A percentile compares a stretch with the other conserved stretches of the same genome.
Evolutionary conservation across 768 basidiomycete species (phyloP).

Genomic region (Mrakia hoshinonis): DNA sequence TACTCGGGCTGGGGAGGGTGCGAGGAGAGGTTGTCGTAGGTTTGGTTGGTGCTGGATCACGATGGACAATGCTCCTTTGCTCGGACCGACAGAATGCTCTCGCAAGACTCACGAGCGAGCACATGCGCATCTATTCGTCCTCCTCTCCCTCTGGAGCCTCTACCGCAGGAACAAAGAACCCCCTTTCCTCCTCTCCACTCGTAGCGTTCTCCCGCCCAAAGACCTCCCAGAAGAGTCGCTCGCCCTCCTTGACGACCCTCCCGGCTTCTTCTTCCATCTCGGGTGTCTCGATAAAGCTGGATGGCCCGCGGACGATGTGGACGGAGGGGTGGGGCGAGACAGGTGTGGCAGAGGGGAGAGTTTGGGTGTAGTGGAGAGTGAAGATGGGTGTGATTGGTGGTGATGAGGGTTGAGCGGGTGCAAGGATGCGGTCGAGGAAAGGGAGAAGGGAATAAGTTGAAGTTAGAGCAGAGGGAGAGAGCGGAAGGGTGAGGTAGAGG

Average conservation of each 20-base stretch:
- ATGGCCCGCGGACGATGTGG: conserved; percentile 42
- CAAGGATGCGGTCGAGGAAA: conserved; percentile 28
- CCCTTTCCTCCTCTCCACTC: conserved; percentile 52
- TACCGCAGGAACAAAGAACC: conserved; percentile 34
- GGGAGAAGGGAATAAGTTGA: conserved; percentile 43
- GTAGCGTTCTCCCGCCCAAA: conserved; percentile 43
- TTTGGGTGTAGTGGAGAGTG: conserved; percentile 54
- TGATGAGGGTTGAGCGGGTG: not conserved
- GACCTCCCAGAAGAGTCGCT: conserved; percentile 51
- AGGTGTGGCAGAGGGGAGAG: conserved; percentile 25
- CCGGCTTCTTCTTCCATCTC: conserved; percentile 52
- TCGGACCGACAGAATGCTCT: not conserved
- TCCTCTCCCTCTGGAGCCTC: conserved; percentile 10
- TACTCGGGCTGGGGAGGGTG: conserved; percentile 1
- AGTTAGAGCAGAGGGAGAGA: not conserved
- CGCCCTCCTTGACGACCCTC: conserved; percentile 47
- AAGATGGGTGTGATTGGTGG: conserved; percentile 28
- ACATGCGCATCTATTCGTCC: not conserved
- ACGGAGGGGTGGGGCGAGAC: conserved; percentile 34
- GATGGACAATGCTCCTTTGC: not conserved
- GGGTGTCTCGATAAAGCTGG: not conserved
- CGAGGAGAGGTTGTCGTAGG: not conserved
- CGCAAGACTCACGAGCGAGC: not conserved
- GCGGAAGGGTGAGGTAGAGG: conserved; percentile 29
- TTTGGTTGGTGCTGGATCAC: not conserved